These are phyloP conservation scores for Sclerotinia subarctica DNA, from an alignment of 2,329 filamentous ascomycete genomes.

Conservation along the genomic window DNA sequence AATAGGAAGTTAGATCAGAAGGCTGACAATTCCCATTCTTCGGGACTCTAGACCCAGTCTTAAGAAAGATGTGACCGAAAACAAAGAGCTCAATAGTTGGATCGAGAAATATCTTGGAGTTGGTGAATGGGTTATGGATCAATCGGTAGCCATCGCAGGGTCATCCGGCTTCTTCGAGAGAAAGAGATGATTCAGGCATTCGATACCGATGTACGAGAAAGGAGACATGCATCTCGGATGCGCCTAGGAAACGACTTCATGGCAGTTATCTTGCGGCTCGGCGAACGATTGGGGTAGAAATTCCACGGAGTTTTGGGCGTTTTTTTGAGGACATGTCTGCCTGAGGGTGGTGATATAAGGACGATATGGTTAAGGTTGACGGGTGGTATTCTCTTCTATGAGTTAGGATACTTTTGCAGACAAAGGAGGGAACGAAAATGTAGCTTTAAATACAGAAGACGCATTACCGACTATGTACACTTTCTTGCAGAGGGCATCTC, in stretches of 20 bases:
- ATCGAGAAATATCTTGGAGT: constrained; percentile 90
- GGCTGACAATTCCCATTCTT: constrained; percentile 46
- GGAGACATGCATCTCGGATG: constrained; percentile 1
- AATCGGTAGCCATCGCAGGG: constrained; percentile 87
- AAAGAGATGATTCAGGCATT: constrained; percentile 55
- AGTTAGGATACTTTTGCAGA: constrained; percentile 4
- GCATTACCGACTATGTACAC: constrained; percentile 5
- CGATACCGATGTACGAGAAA: not conserved
- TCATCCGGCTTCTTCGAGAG: constrained; percentile 89
- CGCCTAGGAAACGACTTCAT: not conserved
- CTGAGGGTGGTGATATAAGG: not conserved
- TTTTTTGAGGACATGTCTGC: constrained; percentile 1
- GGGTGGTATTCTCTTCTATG: not conserved
- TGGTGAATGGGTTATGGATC: constrained; percentile 97
- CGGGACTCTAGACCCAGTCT: constrained; percentile 66
- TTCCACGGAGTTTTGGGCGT: constrained; percentile 16
- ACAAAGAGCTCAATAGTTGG: constrained; percentile 81
- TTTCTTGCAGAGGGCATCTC: constrained; percentile 8
- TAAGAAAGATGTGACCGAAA: constrained; percentile 82
- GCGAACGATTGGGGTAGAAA: constrained; percentile 3
- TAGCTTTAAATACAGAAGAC: not conserved
- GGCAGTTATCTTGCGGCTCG: not conserved
- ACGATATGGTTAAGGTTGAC: not conserved
- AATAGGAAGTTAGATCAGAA: constrained; percentile 20
- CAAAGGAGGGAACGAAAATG: not conserved